Evolutionary conservation across 139 green algal genomes (phyloP), one percentile per base, ranked within the genome.

Genomic region (Picochlorum costavermella): DNA sequence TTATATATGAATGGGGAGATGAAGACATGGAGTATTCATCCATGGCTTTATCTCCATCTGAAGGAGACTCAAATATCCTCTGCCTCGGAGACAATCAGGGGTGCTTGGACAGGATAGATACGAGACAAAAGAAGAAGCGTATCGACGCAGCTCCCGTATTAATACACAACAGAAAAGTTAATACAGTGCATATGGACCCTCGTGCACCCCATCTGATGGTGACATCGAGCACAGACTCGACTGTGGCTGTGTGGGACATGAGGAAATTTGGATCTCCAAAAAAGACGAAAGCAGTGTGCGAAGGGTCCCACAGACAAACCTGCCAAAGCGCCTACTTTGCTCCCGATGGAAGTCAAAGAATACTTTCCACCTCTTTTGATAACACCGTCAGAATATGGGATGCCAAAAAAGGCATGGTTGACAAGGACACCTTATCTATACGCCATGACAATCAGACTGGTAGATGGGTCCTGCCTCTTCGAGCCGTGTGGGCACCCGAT

Each of bases 351-450:
- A 76, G 73, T 4, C 61, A 78, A 28, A 69, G 80, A 44, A 46
- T 92, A 4, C 28, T 87, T 28, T 74, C 57, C 14, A 86, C 80
- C 16, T 80, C 70, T 2, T 84, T 83, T 49, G 85, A 92, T 63
- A 73, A 91, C 65, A 88, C 85, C 0, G 29, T 90, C 20, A 60
- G 66, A 3, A 49, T 92, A 23, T 91, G 83, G 83, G 77, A 83
- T 23, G 43, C 29, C 28, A 60, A 55, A 31, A 62, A 68, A 16
- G 76, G 50, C 33, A 30, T 74, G 37, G 11, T 30, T 1, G 26
- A 60, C 13, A 40, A 53, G 46, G 20, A 65, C 53, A 29, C 49
- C 26, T 14, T 59, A 5, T 26, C 29, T 44, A 69, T 83, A 16
- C 61, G 40, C 16, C 83, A 89, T 67, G 74, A 89, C 70, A 89